Evolutionary conservation across 192 early-diverging fungal genomes (phyloP).

Genomic region (Chytriomyces confervae): DNA sequence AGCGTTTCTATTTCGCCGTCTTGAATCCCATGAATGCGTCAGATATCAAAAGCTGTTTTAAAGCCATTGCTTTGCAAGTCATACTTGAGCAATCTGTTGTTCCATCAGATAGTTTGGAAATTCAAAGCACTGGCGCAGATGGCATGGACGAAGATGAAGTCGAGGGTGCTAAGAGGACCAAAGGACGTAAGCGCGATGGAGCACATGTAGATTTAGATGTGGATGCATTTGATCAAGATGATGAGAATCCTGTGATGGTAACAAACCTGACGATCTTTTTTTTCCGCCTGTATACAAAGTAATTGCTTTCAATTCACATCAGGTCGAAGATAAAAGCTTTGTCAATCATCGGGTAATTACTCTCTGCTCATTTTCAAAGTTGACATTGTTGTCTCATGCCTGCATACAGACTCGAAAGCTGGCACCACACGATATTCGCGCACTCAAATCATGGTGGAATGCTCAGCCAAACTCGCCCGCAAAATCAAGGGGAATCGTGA

Average conservation of each 20-base stretch:
- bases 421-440: conserved; percentile 13
- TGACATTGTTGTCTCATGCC: not conserved
- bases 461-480: not conserved
- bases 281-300: too few relatives aligned
- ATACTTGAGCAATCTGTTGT: not conserved
- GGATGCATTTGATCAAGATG: not conserved
- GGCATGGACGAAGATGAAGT: not conserved
- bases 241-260: not conserved
- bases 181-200: not conserved
- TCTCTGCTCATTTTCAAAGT: not conserved
- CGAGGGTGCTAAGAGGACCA: not conserved
- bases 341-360: not conserved
- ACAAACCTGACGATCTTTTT: too few relatives aligned
- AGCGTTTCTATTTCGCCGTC: conserved; percentile 2
- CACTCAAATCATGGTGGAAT: conserved; percentile 4
- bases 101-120: too few relatives aligned
- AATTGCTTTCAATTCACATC: not conserved
- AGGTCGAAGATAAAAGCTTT: not conserved
- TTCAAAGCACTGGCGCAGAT: too few relatives aligned
- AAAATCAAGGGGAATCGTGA: conserved; percentile 49
- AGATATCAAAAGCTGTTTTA: conserved; percentile 11
- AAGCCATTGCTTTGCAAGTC: not conserved
- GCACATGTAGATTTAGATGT: not conserved
- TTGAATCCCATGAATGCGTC: conserved; percentile 9
- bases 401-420: not conserved